phyloP scores from a whole-genome alignment of 345 rosid genomes.

The Salix viminalis region DNA sequence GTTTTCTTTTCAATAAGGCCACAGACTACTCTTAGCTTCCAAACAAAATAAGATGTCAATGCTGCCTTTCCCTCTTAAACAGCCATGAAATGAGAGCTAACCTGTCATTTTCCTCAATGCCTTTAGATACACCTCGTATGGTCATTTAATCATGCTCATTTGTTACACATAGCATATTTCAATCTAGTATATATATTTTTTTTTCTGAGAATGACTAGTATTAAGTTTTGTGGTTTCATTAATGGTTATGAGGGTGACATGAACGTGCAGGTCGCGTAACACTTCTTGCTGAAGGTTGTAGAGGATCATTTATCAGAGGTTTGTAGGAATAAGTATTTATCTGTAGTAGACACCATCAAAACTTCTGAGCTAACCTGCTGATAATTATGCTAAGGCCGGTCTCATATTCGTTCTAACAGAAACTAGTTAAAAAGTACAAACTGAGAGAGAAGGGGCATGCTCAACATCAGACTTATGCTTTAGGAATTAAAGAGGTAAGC shows the following conservation, averaged over 20 bases:
- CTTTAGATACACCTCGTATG: neutral
- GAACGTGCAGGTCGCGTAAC: constrained; percentile 61
- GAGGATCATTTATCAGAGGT: constrained; percentile 98
- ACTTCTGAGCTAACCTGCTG: neutral
- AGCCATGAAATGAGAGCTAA: too few species aligned
- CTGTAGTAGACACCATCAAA: neutral
- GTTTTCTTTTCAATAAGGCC: neutral
- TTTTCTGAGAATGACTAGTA: neutral
- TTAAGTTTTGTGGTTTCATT: neutral
- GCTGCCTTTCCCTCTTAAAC: neutral
- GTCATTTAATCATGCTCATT: neutral
- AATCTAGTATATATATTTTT: neutral
- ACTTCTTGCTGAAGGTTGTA: constrained; percentile 88
- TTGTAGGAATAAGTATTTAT: constrained; percentile 23
- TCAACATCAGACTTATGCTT: constrained; percentile 93
- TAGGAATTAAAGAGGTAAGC: constrained; percentile 90
- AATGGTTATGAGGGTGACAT: constrained; percentile 7
- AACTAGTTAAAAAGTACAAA: constrained; percentile 55
- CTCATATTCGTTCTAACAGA: constrained; percentile 40
- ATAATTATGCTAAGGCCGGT: constrained; percentile 15
- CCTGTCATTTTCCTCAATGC: too few species aligned
- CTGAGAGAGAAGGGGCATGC: constrained; percentile 76
- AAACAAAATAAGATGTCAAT: neutral
- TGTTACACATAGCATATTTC: neutral
- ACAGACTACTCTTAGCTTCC: neutral